phyloP scores from a whole-genome alignment of 2,329 filamentous ascomycete species.

The Immersiporthe knoxdaviesiana region DNA sequence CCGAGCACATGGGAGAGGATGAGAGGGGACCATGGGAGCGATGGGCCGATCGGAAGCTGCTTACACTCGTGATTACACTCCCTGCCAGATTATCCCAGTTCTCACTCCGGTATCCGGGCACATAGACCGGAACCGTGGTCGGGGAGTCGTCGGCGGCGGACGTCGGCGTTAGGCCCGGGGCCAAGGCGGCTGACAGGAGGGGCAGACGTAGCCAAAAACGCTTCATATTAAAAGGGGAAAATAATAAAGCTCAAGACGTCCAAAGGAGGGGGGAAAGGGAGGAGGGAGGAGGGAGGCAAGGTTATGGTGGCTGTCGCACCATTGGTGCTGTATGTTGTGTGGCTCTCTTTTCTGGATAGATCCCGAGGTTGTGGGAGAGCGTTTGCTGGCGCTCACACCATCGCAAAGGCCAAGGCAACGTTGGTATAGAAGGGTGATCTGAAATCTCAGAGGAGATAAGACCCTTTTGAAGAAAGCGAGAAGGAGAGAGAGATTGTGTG shows the following conservation, averaged over 20 bases:
- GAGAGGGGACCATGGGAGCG: constrained; percentile 30
- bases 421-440: neutral
- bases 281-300: neutral
- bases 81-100: constrained; percentile 51
- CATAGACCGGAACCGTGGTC: constrained; percentile 48
- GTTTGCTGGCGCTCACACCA: neutral
- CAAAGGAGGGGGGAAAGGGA: too few relatives aligned
- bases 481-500: neutral
- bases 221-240: constrained; percentile 17
- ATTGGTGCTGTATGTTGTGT: neutral
- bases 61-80: constrained; percentile 49
- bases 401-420: neutral
- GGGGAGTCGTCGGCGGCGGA: constrained; percentile 31
- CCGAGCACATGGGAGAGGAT: neutral
- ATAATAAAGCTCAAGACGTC: neutral
- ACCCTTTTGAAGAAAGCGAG: neutral
- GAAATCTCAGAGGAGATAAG: neutral
- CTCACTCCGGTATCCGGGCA: constrained; percentile 47
- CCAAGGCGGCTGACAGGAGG: constrained; percentile 24
- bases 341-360: neutral
- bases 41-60: constrained; percentile 25
- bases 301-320: neutral
- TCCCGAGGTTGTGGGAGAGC: neutral
- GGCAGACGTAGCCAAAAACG: constrained; percentile 17
- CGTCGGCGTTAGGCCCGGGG: constrained; percentile 28